Percentiles rank a stretch among this genome's conserved stretches.
These are phyloP conservation scores for Chlorella vulgaris DNA, from an alignment of 139 green algal species.

Conservation along the genomic window DNA sequence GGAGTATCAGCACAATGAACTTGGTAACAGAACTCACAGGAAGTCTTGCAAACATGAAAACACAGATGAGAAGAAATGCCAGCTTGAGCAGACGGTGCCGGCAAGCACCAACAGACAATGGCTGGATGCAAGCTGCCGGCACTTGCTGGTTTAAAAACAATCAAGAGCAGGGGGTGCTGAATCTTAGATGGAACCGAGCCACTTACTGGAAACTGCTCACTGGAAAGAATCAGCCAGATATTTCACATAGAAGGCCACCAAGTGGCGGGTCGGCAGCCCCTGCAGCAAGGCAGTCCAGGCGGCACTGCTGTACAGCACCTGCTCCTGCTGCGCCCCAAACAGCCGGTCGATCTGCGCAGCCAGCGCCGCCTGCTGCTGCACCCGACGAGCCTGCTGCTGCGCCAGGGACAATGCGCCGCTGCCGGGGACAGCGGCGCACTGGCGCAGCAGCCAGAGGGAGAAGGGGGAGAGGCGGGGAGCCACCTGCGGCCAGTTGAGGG, in stretches of 20 bases:
- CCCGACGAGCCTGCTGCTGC: not conserved
- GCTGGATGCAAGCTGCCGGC: too few relatives aligned
- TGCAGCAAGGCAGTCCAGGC: conserved; percentile 18
- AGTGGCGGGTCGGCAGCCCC: conserved; percentile 5
- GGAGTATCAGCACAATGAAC: too few relatives aligned
- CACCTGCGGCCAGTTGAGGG: not conserved
- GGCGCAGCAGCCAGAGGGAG: conserved; percentile 30
- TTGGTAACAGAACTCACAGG: too few relatives aligned
- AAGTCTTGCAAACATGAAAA: too few relatives aligned
- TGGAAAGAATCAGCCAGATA: conserved; percentile 32
- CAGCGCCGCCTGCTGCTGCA: not conserved
- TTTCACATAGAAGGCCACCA: conserved; percentile 39
- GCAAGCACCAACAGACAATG: too few relatives aligned
- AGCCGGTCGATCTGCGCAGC: not conserved
- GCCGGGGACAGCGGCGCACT: not conserved
- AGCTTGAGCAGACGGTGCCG: too few relatives aligned
- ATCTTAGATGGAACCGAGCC: too few relatives aligned
- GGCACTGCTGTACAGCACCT: conserved; percentile 34
- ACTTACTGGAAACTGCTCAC: too few relatives aligned
- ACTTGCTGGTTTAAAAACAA: too few relatives aligned
- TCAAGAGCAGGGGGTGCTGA: too few relatives aligned
- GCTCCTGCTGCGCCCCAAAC: not conserved
- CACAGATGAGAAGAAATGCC: too few relatives aligned
- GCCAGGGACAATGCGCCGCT: not conserved
- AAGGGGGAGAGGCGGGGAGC: conserved; percentile 10